Evolutionary conservation across 129 eudicot species (phyloP).

Genomic region (Lactuca saligna): DNA sequence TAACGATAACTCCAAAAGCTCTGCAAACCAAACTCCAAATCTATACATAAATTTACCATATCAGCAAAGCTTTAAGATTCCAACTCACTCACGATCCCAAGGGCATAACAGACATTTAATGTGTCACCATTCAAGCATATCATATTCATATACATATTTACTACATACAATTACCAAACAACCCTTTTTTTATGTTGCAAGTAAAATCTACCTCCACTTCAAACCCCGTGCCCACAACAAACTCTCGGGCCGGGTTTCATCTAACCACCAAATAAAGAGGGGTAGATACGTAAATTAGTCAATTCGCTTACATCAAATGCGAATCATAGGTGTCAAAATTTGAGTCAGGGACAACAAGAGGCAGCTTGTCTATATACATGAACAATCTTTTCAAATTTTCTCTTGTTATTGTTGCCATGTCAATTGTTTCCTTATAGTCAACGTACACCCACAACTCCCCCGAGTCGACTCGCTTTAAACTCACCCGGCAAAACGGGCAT

Average conservation of each 20-base stretch:
- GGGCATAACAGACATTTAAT: conserved; percentile 12
- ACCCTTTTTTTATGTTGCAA: conserved; percentile 35
- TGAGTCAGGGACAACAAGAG: conserved; percentile 55
- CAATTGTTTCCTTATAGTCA: conserved; percentile 50
- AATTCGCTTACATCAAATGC: conserved; percentile 46
- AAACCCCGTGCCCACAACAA: conserved; percentile 42
- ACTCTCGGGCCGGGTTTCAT: conserved; percentile 42
- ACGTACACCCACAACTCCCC: conserved; percentile 60
- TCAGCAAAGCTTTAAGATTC: conserved; percentile 6
- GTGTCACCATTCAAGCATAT: conserved; percentile 29
- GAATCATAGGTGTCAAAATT: conserved; percentile 51
- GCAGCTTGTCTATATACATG: conserved; percentile 66
- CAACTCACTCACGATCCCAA: conserved; percentile 1
- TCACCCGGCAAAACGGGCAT: conserved; percentile 72
- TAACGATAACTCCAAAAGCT: neutral
- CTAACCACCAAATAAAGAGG: conserved; percentile 26
- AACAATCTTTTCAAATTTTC: conserved; percentile 58
- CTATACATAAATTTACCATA: conserved; percentile 19
- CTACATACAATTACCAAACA: conserved; percentile 40
- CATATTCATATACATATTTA: conserved; percentile 23
- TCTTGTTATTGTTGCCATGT: conserved; percentile 44
- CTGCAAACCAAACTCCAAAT: neutral
- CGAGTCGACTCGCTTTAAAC: conserved; percentile 62
- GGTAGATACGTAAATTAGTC: conserved; percentile 33
- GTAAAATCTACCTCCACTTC: conserved; percentile 26